Base-by-base conservation (phyloP, 2,329 filamentous ascomycete genomes). In the Neonectria neomacrospora region DNA sequence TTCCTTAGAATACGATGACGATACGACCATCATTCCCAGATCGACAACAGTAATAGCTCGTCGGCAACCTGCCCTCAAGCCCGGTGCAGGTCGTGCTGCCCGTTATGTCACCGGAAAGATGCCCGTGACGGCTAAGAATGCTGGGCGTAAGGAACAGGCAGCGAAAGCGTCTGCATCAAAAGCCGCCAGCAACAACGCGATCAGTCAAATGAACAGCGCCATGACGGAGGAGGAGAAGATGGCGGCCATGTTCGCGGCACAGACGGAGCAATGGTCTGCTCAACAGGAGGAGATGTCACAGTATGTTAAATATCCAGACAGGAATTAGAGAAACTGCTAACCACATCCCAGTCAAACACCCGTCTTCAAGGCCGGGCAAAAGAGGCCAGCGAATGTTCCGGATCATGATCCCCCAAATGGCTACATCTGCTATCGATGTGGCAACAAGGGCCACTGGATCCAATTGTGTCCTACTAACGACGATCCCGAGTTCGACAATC, bases 381-480 rank as follows among this genome's bases (percentile, higher is more conserved):
- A 96, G 74, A 85, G 89, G 68, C 85, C 88, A 4, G 84, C 86
- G 61, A 92, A 92, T 68, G 91, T 97, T 28, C 96, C 96, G 4
- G 94, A 97, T 72, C 94, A 97, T 75, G 93, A 96, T 48, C 94
- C 96, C 2, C 96, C 96, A 1, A 91, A 92, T 56, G 94, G 94
- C 56, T 99, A 99, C 78, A 91, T 97, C 65, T 99, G 96, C 81
- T 97, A 97, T 77, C 91, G 96, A 53, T 99, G 96, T 79, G 92
- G 94, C 65, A 91, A 97, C 78, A 97, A 97, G 81, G 96, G 94
- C n/a, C 96, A 99, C 78, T 99, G 95, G 95, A 99, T 99, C 67
- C 95, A 98, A 80, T 88, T 93, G 55, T 99, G 96, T 75, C 96
- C 96, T 7, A 99, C 95, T n/a, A 99, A 99, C 78, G 93, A 97